Evolutionary conservation across 176 grass and related monocot genomes (phyloP).

Genomic region (Aegilops longissima): DNA sequence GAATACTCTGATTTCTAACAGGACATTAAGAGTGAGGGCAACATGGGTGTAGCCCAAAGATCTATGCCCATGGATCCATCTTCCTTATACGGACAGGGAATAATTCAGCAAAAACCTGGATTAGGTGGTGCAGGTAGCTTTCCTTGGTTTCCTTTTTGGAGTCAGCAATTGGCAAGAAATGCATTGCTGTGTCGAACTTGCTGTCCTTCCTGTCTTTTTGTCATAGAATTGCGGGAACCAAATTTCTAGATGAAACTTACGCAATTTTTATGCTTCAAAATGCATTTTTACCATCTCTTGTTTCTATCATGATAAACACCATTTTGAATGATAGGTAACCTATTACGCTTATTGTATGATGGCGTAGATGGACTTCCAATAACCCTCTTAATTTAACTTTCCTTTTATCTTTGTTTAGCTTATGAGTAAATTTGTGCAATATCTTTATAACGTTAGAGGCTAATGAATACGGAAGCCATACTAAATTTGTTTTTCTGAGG

Average conservation of each 20-base stretch:
- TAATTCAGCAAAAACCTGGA: slow-evolving; percentile 92
- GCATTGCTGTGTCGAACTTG: not conserved
- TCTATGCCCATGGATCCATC: slow-evolving; percentile 93
- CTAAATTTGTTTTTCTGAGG: not conserved
- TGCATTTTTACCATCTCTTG: not conserved
- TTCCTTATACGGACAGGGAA: slow-evolving; percentile 80
- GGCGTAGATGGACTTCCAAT: not conserved
- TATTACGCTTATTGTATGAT: not conserved
- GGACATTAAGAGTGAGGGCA: slow-evolving; percentile 89
- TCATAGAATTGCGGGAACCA: not conserved
- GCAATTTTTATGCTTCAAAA: not conserved
- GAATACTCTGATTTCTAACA: slow-evolving; percentile 43
- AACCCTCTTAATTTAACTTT: not conserved
- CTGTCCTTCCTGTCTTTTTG: not conserved
- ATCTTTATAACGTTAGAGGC: not conserved
- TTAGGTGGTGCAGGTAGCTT: slow-evolving; percentile 65
- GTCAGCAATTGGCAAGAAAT: not conserved
- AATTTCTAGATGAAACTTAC: not conserved
- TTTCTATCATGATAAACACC: not conserved
- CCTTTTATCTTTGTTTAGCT: slow-evolving; percentile 6
- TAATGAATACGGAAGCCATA: not conserved
- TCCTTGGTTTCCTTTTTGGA: not conserved
- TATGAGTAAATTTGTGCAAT: not conserved
- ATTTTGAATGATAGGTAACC: not conserved
- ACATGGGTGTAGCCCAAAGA: slow-evolving; percentile 78